These are phyloP conservation scores for Drechmeria coniospora DNA, from an alignment of 2,329 filamentous ascomycete species.

Conservation along the genomic window DNA sequence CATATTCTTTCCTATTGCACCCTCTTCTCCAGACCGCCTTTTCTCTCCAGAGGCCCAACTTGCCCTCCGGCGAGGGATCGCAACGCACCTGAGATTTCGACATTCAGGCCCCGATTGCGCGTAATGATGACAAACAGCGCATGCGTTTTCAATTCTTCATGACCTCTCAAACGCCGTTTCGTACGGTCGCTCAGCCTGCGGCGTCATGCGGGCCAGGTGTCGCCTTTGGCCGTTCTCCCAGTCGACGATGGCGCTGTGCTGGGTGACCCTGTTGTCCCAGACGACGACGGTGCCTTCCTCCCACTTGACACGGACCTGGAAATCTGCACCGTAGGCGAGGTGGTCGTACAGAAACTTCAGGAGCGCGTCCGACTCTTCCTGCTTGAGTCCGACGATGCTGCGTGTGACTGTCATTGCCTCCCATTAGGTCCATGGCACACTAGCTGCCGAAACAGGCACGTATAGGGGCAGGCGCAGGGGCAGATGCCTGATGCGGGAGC, in stretches of 20 bases:
- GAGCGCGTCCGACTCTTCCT: slow-evolving; percentile 67
- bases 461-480: neutral
- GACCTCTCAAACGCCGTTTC: slow-evolving; percentile 40
- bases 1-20: too few relatives aligned
- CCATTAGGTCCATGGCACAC: too few relatives aligned
- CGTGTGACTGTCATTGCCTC: slow-evolving; percentile 67
- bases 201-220: slow-evolving; percentile 69
- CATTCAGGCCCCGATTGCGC: too few relatives aligned
- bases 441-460: too few relatives aligned
- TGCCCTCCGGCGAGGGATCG: too few relatives aligned
- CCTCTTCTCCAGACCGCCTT: too few relatives aligned
- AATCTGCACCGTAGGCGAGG: slow-evolving; percentile 41
- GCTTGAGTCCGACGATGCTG: slow-evolving; percentile 67
- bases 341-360: slow-evolving; percentile 54
- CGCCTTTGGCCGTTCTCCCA: slow-evolving; percentile 67
- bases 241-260: slow-evolving; percentile 66
- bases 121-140: too few relatives aligned
- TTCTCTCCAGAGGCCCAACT: too few relatives aligned
- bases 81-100: too few relatives aligned
- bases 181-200: slow-evolving; percentile 63
- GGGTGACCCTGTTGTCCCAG: slow-evolving; percentile 73
- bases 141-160: neutral
- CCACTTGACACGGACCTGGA: slow-evolving; percentile 64
- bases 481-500: neutral
- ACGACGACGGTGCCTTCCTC: slow-evolving; percentile 65